phyloP scores from a whole-genome alignment of 2,329 filamentous ascomycete genomes.

The Exophiala phaeomuriformis region DNA sequence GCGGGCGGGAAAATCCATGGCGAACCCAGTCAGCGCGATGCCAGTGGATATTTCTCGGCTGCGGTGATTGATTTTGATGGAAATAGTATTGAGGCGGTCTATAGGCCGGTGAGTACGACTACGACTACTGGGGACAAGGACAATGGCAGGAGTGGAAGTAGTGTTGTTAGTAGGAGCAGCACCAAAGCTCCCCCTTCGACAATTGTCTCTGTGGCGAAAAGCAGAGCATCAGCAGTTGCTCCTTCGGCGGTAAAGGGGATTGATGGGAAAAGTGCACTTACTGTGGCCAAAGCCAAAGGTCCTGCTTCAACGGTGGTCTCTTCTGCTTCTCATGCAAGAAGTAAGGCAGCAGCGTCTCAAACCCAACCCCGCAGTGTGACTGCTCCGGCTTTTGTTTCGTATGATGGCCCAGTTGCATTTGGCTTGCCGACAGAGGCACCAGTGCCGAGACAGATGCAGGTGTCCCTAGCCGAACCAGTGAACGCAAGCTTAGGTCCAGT shows the following conservation, averaged over 20 bases:
- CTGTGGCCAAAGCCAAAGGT: constrained; percentile 3
- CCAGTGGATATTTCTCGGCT: constrained; percentile 54
- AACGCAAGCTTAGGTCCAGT: too few species aligned
- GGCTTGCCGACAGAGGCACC: not conserved
- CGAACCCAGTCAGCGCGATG: constrained; percentile 48
- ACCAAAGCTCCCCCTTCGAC: not conserved
- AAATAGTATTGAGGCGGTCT: constrained; percentile 74
- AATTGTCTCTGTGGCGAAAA: constrained; percentile 8
- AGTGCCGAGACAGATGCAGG: not conserved
- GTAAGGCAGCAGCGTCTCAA: not conserved
- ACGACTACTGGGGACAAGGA: constrained; percentile 31
- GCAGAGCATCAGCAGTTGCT: constrained; percentile 3
- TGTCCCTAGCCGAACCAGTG: not conserved
- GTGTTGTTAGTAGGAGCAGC: not conserved
- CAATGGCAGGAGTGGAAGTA: constrained; percentile 16
- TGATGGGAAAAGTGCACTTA: not conserved
- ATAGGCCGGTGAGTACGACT: constrained; percentile 44
- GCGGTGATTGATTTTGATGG: constrained; percentile 70
- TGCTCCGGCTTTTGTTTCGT: constrained; percentile 3
- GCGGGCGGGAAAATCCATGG: constrained; percentile 56
- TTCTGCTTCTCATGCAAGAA: not conserved
- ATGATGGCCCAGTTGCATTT: not conserved
- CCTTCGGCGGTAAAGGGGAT: not conserved
- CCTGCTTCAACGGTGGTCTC: not conserved
- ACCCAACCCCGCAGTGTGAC: constrained; percentile 6